These are phyloP conservation scores for Saccharomycopsis javanensis DNA, from an alignment of 805 yeast genomes.

Conservation along the genomic window DNA sequence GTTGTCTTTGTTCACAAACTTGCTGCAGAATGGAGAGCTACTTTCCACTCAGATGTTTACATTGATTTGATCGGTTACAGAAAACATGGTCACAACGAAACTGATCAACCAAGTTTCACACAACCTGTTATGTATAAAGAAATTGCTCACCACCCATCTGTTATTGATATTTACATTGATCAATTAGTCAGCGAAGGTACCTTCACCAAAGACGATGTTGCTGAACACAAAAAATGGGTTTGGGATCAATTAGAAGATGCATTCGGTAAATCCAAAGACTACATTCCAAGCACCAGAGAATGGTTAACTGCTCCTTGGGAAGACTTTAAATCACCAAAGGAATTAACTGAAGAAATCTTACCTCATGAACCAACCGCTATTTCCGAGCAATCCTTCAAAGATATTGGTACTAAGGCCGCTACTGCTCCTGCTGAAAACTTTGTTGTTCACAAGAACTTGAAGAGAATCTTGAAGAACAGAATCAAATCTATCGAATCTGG, in stretches of 20 bases:
- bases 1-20: constrained; percentile 83
- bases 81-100: constrained; percentile 98
- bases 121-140: constrained; percentile 95
- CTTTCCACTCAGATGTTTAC: constrained; percentile 93
- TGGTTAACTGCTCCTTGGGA: constrained; percentile 99
- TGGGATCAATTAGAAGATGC: constrained; percentile 92
- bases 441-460: constrained; percentile 88
- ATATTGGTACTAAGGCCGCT: constrained; percentile 69
- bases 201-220: constrained; percentile 81
- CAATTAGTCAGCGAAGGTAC: constrained; percentile 78
- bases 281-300: constrained; percentile 84
- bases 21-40: constrained; percentile 98
- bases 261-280: constrained; percentile 79
- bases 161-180: constrained; percentile 74
- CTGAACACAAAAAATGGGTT: constrained; percentile 96
- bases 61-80: constrained; percentile 97
- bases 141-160: constrained; percentile 83
- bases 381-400: constrained; percentile 56
- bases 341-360: constrained; percentile 87
- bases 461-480: constrained; percentile 85
- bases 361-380: constrained; percentile 96
- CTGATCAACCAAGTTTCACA: constrained; percentile 98
- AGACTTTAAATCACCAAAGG: constrained; percentile 95
- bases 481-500: constrained; percentile 81
- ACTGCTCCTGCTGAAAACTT: constrained; percentile 77